These are phyloP conservation scores for Trifolium fragiferum DNA, from an alignment of 306 rosid species.

Conservation along the genomic window DNA sequence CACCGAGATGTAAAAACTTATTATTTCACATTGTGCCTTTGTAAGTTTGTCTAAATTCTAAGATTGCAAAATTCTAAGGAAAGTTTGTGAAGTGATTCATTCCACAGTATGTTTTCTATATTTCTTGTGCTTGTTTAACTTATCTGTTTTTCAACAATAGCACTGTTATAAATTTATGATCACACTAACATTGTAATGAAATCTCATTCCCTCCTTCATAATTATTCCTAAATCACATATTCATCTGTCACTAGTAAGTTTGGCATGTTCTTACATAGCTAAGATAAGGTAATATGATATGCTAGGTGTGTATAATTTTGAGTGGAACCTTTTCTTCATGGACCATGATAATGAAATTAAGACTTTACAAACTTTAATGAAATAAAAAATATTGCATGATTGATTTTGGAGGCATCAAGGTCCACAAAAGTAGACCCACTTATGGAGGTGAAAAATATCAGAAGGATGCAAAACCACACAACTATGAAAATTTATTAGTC, in stretches of 20 bases:
- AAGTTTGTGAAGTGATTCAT: constrained; percentile 56
- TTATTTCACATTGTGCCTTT: constrained; percentile 39
- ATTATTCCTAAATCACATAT: constrained; percentile 34
- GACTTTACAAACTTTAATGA: constrained; percentile 15
- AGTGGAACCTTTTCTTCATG: constrained; percentile 31
- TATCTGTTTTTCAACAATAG: constrained; percentile 44
- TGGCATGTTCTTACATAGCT: constrained; percentile 21
- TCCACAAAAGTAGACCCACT: constrained; percentile 37
- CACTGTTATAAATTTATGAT: constrained; percentile 34
- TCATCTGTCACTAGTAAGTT: constrained; percentile 11
- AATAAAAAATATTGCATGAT: constrained; percentile 19
- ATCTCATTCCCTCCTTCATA: constrained; percentile 40
- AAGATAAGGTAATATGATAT: constrained; percentile 14
- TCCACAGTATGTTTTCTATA: constrained; percentile 36
- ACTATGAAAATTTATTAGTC: constrained; percentile 9
- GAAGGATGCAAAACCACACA: constrained; percentile 42
- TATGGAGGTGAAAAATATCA: constrained; percentile 27
- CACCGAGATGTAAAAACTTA: constrained; percentile 49
- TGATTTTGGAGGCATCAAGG: constrained; percentile 29
- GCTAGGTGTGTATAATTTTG: not conserved
- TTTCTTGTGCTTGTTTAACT: constrained; percentile 46
- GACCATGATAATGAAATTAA: constrained; percentile 24
- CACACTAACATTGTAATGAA: constrained; percentile 49
- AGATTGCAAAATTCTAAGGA: constrained; percentile 37
- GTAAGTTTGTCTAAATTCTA: constrained; percentile 50